Evolutionary conservation across 2,329 filamentous ascomycete genomes (phyloP).

Genomic region (Trichoderma sp.): DNA sequence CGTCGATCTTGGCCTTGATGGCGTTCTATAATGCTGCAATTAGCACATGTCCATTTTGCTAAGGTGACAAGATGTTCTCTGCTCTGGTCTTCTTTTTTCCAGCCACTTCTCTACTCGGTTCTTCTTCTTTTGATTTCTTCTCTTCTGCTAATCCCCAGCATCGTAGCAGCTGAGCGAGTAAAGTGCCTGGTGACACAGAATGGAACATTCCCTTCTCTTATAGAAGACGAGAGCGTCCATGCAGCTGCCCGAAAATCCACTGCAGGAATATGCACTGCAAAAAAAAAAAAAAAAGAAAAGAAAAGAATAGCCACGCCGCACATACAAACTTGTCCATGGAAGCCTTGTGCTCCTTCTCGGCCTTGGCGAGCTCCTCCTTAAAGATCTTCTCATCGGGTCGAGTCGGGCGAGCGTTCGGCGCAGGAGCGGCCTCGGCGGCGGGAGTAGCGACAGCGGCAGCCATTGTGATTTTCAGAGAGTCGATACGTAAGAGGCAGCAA

Average conservation of each 20-base stretch:
- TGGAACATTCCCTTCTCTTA: not conserved
- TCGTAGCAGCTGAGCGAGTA: not conserved
- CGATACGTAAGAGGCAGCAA: not conserved
- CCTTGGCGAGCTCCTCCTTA: slow-evolving; percentile 76
- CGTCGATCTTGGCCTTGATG: slow-evolving; percentile 85
- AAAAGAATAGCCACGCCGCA: slow-evolving; percentile 30
- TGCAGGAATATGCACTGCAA: not conserved
- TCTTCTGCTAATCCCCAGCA: not conserved
- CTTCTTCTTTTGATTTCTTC: not conserved
- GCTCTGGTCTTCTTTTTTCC: not conserved
- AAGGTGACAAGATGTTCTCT: not conserved
- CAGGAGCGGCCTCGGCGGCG: slow-evolving; percentile 50
- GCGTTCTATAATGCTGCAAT: slow-evolving; percentile 66
- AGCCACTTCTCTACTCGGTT: not conserved
- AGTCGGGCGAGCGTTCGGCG: slow-evolving; percentile 65
- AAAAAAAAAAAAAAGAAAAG: not conserved
- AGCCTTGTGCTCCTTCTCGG: slow-evolving; percentile 83
- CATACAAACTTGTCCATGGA: slow-evolving; percentile 65
- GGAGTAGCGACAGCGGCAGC: slow-evolving; percentile 52
- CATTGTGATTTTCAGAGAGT: slow-evolving; percentile 42
- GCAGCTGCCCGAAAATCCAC: not conserved
- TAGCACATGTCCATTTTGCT: not conserved
- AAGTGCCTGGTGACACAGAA: not conserved
- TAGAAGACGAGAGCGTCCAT: not conserved
- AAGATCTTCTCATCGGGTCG: slow-evolving; percentile 86